Evolutionary conservation across 2,329 filamentous ascomycete species (phyloP), one percentile per base, ranked within the genome.

Genomic region (Blastomyces percursus): DNA sequence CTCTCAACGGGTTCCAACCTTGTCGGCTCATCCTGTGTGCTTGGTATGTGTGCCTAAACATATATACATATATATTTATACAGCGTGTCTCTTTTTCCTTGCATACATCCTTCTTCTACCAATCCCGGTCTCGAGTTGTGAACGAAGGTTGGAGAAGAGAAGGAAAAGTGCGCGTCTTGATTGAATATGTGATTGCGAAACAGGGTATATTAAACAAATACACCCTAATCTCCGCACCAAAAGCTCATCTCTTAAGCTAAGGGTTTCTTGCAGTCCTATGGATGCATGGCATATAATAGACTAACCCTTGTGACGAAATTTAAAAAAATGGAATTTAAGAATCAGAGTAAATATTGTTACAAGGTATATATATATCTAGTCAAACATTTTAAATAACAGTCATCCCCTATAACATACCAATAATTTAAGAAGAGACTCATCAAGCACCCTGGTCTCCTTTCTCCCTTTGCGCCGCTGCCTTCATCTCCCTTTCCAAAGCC

Each of bases 401-500:
- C n/a, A 42, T 30, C 42, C 24, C 16, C 24, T 16, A 21, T 8
- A 27, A 3, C 32, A 27, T 40, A 57, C 32, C 16, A n/a, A 55
- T 9, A 38, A 38, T 12, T 32, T 16, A 5, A 6, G n/a, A 2
- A 27, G 21, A 42, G 38, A 9, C 30, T n/a, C 21, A 21, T 46
- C 42, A 59, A 30, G 12, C 16, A 11, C 42, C 40, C 42, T 35
- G 4, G 9, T 32, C 30, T 2, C 40, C 42, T 6, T 48, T 27
- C 2, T 35, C 57, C 57, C 16, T 24, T 19, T 63, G 35, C 16
- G 48, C 50, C 12, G 46, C 59, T n/a, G 46, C 38, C 48, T 52
- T 57, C 54, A 59, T 46, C 48, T 32, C 55, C 24, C 69, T 72
- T 65, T 79, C 76, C 42, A 76, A 63, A 14, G 76, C 76, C 46